Conservation (phyloP, 208 protist species). For the Eutreptiella sp. region DNA sequence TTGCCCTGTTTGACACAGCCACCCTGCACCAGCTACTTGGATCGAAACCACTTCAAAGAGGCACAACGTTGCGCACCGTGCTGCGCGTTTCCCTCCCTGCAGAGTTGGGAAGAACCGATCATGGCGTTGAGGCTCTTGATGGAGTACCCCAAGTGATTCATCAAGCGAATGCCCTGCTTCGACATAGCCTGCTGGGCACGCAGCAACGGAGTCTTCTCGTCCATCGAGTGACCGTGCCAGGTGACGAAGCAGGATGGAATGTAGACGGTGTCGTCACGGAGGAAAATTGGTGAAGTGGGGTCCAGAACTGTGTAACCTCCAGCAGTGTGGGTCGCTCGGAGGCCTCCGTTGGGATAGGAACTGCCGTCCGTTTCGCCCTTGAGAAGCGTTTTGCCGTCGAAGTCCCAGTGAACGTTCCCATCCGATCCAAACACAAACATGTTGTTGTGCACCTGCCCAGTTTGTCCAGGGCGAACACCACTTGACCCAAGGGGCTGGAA, state of each 20-base stretch:
- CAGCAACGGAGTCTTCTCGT: constrained; percentile 72
- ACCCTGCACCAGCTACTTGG: too few species aligned
- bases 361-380: constrained; percentile 68
- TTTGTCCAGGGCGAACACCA: too few species aligned
- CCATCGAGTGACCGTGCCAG: constrained; percentile 59
- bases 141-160: constrained; percentile 18
- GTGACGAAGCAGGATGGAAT: constrained; percentile 65
- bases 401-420: constrained; percentile 37
- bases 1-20: too few species aligned
- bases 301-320: constrained; percentile 73
- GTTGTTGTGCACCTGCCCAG: constrained; percentile 46
- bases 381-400: constrained; percentile 50
- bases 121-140: not conserved
- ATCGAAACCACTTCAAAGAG: too few species aligned
- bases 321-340: constrained; percentile 58
- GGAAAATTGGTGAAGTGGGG: constrained; percentile 59
- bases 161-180: not conserved
- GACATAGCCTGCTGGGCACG: constrained; percentile 39
- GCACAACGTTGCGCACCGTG: too few species aligned
- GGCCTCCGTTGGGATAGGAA: constrained; percentile 62
- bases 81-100: too few species aligned
- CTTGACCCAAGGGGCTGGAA: constrained; percentile 72
- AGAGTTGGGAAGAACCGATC: too few species aligned
- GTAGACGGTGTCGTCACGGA: constrained; percentile 50
- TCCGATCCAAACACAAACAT: constrained; percentile 37